Evolutionary conservation across 495 filamentous ascomycete species (phyloP).

Genomic region (Corynascus novoguineensis): DNA sequence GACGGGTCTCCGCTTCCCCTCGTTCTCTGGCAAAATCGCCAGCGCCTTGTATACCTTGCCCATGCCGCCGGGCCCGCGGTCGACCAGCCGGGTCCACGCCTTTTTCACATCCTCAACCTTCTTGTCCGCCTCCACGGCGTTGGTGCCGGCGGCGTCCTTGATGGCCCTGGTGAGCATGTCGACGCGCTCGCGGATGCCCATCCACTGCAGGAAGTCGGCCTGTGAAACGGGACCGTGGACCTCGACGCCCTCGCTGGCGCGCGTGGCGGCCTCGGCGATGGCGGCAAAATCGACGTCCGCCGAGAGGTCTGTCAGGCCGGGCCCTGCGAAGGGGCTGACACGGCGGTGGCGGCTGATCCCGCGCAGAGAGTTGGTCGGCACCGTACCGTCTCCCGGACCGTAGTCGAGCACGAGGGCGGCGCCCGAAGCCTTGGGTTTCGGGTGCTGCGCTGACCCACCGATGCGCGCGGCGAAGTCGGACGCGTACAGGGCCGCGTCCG

Average conservation of each 20-base stretch:
- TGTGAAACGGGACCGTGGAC: slow-evolving; percentile 92
- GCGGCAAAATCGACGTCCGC: slow-evolving; percentile 89
- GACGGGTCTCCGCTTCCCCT: slow-evolving; percentile 67
- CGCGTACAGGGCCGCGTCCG: slow-evolving; percentile 71
- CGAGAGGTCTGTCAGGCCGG: slow-evolving; percentile 78
- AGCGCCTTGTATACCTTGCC: slow-evolving; percentile 90
- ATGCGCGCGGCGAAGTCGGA: slow-evolving; percentile 78
- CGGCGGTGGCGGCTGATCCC: slow-evolving; percentile 71
- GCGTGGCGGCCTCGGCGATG: slow-evolving; percentile 72
- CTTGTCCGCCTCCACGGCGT: slow-evolving; percentile 51
- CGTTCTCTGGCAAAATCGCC: slow-evolving; percentile 79
- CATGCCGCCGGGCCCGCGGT: slow-evolving; percentile 75
- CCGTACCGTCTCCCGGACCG: slow-evolving; percentile 62
- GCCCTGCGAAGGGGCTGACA: slow-evolving; percentile 68
- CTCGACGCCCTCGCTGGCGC: slow-evolving; percentile 71
- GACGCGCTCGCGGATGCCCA: slow-evolving; percentile 79
- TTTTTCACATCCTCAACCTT: slow-evolving; percentile 65
- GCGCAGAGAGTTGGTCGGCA: slow-evolving; percentile 80
- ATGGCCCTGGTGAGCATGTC: slow-evolving; percentile 55
- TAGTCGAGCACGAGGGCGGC: slow-evolving; percentile 93
- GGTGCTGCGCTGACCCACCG: slow-evolving; percentile 54
- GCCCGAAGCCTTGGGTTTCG: slow-evolving; percentile 63
- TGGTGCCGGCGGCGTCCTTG: slow-evolving; percentile 32
- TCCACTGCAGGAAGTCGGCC: slow-evolving; percentile 63
- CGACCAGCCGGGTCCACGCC: slow-evolving; percentile 73